A percentile compares a stretch with the other conserved stretches of the same genome.
phyloP scores from a whole-genome alignment of 2,329 filamentous ascomycete species.

The Phialophora expanda region DNA sequence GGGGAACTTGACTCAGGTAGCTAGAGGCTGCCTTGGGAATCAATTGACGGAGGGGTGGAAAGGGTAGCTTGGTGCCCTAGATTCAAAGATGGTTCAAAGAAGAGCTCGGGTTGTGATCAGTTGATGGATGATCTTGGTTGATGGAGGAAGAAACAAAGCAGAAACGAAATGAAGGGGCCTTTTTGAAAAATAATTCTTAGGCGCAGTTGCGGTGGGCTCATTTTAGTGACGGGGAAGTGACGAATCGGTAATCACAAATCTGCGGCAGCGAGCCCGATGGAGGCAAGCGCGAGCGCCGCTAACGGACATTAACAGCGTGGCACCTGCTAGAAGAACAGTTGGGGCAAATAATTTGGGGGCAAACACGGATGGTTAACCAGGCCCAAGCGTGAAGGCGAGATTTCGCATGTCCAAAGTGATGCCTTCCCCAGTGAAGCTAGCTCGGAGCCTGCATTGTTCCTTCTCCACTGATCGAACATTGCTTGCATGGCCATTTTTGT shows the following conservation, averaged over 20 bases:
- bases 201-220: slow-evolving; percentile 32
- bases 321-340: slow-evolving; percentile 2
- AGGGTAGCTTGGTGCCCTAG: slow-evolving; percentile 95
- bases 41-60: slow-evolving; percentile 65
- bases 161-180: slow-evolving; percentile 29
- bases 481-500: slow-evolving; percentile 11
- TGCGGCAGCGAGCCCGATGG: slow-evolving; percentile 19
- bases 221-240: slow-evolving; percentile 30
- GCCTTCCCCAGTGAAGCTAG: slow-evolving; percentile 16
- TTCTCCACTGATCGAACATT: slow-evolving; percentile 16
- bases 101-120: slow-evolving; percentile 40
- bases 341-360: slow-evolving; percentile 8
- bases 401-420: slow-evolving; percentile 15
- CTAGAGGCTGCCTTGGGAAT: slow-evolving; percentile 52
- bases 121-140: slow-evolving; percentile 37
- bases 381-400: not conserved
- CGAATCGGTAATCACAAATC: slow-evolving; percentile 23
- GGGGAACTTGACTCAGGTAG: slow-evolving; percentile 69
- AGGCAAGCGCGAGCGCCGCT: slow-evolving; percentile 17
- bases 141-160: slow-evolving; percentile 32
- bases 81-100: slow-evolving; percentile 48
- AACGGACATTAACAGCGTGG: slow-evolving; percentile 21
- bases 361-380: not conserved
- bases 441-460: slow-evolving; percentile 7
- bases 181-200: slow-evolving; percentile 26